Percentiles rank a stretch among this genome's conserved stretches.
phyloP scores from a whole-genome alignment of 1,284 basidiomycete species.

The Abortiporus biennis region DNA sequence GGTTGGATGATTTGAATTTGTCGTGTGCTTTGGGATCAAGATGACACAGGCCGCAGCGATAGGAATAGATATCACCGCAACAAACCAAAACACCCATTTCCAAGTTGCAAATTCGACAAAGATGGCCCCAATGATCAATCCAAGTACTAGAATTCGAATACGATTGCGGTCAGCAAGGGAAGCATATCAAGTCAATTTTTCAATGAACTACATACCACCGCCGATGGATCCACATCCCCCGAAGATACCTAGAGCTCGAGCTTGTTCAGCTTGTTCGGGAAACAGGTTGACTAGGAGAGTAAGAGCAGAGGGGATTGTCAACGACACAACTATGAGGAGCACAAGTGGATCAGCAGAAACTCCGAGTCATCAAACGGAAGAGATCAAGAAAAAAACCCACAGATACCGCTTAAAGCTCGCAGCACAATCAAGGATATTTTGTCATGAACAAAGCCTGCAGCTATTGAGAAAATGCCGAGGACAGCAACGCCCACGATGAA shows the following conservation, averaged over 20 bases:
- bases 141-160: slow-evolving; percentile 27
- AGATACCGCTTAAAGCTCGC: slow-evolving; percentile 35
- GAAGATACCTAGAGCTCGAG: slow-evolving; percentile 38
- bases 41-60: slow-evolving; percentile 28
- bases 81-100: slow-evolving; percentile 42
- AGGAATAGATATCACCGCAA: slow-evolving; percentile 31
- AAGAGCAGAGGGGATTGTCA: slow-evolving; percentile 44
- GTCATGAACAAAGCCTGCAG: slow-evolving; percentile 34
- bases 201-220: slow-evolving; percentile 28
- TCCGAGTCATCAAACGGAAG: background rate
- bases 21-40: slow-evolving; percentile 25
- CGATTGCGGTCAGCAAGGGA: too few species aligned
- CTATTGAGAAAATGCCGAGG: slow-evolving; percentile 32
- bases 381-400: slow-evolving; percentile 15
- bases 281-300: slow-evolving; percentile 40
- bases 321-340: slow-evolving; percentile 28
- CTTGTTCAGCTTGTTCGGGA: slow-evolving; percentile 36
- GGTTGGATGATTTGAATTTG: slow-evolving; percentile 9
- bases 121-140: slow-evolving; percentile 37
- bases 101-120: slow-evolving; percentile 36
- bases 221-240: slow-evolving; percentile 39
- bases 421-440: slow-evolving; percentile 37
- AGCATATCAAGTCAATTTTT: too few species aligned
- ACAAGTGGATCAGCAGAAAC: background rate
- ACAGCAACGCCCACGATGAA: slow-evolving; percentile 27